Base-by-base conservation (phyloP, 2,329 filamentous ascomycete species). In the Polytolypa hystricis region DNA sequence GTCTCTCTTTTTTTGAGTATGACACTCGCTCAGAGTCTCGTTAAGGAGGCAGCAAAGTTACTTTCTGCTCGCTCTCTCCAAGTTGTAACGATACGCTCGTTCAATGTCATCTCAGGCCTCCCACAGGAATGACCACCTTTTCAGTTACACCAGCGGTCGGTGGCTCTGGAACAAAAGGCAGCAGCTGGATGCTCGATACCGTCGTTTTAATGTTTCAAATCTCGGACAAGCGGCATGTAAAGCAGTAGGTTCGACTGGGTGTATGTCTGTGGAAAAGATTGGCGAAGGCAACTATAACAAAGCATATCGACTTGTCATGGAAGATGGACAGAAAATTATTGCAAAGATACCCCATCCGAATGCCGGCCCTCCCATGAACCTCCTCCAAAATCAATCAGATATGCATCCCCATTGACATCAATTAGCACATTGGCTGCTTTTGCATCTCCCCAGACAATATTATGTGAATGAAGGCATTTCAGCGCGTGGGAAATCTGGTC, bases 81-180 rank as follows among this genome's bases (percentile, higher is more conserved):
- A n/a, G n/a, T n/a, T n/a, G n/a, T n/a, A n/a, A n/a, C n/a, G n/a
- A n/a, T n/a, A n/a, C n/a, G n/a, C n/a, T n/a, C n/a, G n/a, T n/a
- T n/a, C n/a, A n/a, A n/a, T n/a, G n/a, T n/a, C n/a, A n/a, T n/a
- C n/a, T n/a, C n/a, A n/a, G n/a, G n/a, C n/a, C n/a, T n/a, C n/a
- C n/a, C n/a, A n/a, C n/a, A n/a, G n/a, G n/a, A n/a, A 46, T 40
- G 41, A 43, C n/a, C 29, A 38, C 6, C 44, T 46, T 29, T 47
- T 45, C 38, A 37, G 30, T 43, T 54, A 51, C 34, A 47, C 44
- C 7, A 39, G 43, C 36, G 51, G 50, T 4, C 38, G 51, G 28
- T 53, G 50, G 49, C 32, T 55, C 28, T 50, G 50, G 50, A 40
- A 58, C 27, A 54, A 59, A 39, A 37, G 53, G 10, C 35, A 29